Percentiles rank a stretch among this genome's conserved stretches.
These are phyloP conservation scores for Trypanosoma boissoni DNA, from an alignment of 208 protist genomes.

Conservation along the genomic window DNA sequence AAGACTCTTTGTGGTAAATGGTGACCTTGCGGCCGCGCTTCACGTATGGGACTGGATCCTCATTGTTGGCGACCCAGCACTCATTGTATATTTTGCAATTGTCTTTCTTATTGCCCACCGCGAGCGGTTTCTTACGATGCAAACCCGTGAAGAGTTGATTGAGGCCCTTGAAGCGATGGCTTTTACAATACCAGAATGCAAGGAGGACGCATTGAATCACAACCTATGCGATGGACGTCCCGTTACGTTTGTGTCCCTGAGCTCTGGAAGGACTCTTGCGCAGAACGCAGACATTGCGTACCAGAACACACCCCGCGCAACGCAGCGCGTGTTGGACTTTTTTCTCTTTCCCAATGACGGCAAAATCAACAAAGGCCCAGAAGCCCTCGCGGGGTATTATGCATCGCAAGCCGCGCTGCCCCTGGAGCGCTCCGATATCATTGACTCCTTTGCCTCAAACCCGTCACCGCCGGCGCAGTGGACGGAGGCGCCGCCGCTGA, in stretches of 20 bases:
- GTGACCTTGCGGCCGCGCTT: slow-evolving; percentile 27
- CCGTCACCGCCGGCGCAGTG: background rate
- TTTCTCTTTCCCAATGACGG: slow-evolving; percentile 51
- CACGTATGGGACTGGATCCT: slow-evolving; percentile 77
- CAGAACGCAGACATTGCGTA: slow-evolving; percentile 78
- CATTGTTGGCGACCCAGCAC: slow-evolving; percentile 56
- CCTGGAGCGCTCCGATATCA: slow-evolving; percentile 71
- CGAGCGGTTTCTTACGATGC: slow-evolving; percentile 35
- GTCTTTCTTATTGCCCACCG: slow-evolving; percentile 65
- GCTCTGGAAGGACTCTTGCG: slow-evolving; percentile 59
- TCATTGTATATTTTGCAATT: slow-evolving; percentile 70
- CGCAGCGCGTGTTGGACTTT: slow-evolving; percentile 63
- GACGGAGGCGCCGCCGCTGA: slow-evolving; percentile 15
- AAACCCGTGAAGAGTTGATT: slow-evolving; percentile 33
- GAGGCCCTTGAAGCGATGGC: slow-evolving; percentile 21
- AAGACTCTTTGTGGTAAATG: slow-evolving; percentile 44
- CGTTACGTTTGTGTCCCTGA: slow-evolving; percentile 47
- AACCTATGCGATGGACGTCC: slow-evolving; percentile 43
- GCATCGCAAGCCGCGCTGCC: slow-evolving; percentile 47
- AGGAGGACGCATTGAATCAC: slow-evolving; percentile 39
- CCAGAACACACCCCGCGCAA: slow-evolving; percentile 61
- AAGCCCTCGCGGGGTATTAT: slow-evolving; percentile 64
- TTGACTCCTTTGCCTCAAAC: slow-evolving; percentile 41
- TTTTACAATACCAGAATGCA: slow-evolving; percentile 37
- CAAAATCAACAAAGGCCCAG: slow-evolving; percentile 43